Base-by-base conservation (phyloP, 139 green algal genomes). In the Haematococcus sp. region DNA sequence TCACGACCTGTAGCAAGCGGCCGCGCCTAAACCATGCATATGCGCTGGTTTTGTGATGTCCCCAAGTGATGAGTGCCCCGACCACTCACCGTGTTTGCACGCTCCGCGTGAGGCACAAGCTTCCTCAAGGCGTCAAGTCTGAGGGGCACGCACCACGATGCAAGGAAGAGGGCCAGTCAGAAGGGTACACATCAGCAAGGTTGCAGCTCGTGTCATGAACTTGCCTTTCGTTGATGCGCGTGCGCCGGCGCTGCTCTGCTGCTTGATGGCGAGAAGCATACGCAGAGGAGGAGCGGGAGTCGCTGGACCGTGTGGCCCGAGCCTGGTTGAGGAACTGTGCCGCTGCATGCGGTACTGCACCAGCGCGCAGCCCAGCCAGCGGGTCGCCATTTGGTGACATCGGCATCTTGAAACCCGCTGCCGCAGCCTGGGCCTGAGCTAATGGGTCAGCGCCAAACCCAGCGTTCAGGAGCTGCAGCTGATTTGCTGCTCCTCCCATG, bases 51-150 rank as follows among this genome's bases (percentile, higher is more conserved):
- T 19, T 49, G 40, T 49, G 40, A 11, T 11, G 11, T 49, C 7
- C 40, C 7, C n/a, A 49, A 49, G 7, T 7, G 40, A 49, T 11
- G 40, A 7, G 11, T 49, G 40, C 40, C 40, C 40, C 11, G 7
- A 49, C 7, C 40, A 49, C 40, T 19, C 40, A 49, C 90, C 5
- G 92, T 97, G 84, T 97, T 97, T 40, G 90, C 83, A 0, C 92
- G 84, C 73, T 97, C 92, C 0, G 84, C 76, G 66, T 97, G 90
- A 0, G 92, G 92, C 65, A 96, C 89, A 3, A 96, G 55, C 59
- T 87, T 76, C 0, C 92, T 79, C 49, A 95, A 77, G 4, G 77
- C 49, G 23, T 94, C 91, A 46, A 95, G 63, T 75, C 88, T 85
- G 75, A 51, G 49, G 54, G 4, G 43, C 35, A 9, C 71, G 44